phyloP scores from a whole-genome alignment of 1,139 yeast species.

The Pichia sorboxylosa region DNA sequence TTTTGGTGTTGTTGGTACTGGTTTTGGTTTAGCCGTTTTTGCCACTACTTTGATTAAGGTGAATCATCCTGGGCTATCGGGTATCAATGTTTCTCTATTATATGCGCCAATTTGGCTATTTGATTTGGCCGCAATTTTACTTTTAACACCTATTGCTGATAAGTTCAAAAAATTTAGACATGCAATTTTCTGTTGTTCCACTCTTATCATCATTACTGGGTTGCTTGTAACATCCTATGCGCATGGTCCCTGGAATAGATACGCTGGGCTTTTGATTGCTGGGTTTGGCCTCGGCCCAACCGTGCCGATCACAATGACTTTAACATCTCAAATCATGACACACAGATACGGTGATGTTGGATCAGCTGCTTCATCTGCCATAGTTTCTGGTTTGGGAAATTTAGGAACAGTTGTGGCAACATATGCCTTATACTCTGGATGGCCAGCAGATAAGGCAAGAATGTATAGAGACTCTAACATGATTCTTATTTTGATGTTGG shows the following conservation, averaged over 20 bases:
- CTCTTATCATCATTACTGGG: constrained; percentile 61
- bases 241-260: constrained; percentile 58
- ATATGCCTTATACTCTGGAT: constrained; percentile 73
- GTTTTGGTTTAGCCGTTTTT: constrained; percentile 74
- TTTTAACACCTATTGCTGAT: constrained; percentile 75
- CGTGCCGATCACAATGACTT: constrained; percentile 80
- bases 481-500: constrained; percentile 73
- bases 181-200: constrained; percentile 47
- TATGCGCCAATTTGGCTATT: constrained; percentile 89
- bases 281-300: constrained; percentile 89
- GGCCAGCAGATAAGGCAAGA: constrained; percentile 66
- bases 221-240: constrained; percentile 70
- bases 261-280: constrained; percentile 68
- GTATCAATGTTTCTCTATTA: constrained; percentile 60
- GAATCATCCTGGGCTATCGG: constrained; percentile 50
- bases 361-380: constrained; percentile 69
- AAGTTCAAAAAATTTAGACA: constrained; percentile 47
- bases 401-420: constrained; percentile 79
- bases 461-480: constrained; percentile 62
- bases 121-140: constrained; percentile 66
- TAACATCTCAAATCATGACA: constrained; percentile 70
- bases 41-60: constrained; percentile 71
- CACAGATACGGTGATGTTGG: constrained; percentile 74
- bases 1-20: constrained; percentile 86
- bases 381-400: constrained; percentile 79